Evolutionary conservation across 345 rosid species (phyloP).

Genomic region (Gossypium stocksii): DNA sequence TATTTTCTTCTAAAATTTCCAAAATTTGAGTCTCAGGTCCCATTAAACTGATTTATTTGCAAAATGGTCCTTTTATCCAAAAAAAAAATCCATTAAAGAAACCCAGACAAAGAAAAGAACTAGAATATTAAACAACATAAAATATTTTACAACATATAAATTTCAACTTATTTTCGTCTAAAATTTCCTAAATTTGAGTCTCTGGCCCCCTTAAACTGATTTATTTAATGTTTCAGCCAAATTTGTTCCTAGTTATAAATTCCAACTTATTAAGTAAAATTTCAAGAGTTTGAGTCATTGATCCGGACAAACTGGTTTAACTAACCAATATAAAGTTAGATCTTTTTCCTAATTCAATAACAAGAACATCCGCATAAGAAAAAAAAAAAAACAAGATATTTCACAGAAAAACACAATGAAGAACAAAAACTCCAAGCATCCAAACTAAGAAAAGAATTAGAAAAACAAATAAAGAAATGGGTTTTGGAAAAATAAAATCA

Average conservation of each 20-base stretch:
- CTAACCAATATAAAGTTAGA: not conserved
- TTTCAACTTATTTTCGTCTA: not conserved
- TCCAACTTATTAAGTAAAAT: too few relatives aligned
- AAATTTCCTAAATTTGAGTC: not conserved
- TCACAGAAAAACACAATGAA: not conserved
- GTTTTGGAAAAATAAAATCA: too few relatives aligned
- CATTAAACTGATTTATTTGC: not conserved
- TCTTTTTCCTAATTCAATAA: not conserved
- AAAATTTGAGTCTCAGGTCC: not conserved
- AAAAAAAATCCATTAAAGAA: too few relatives aligned
- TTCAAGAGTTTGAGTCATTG: too few relatives aligned
- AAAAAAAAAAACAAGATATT: not conserved
- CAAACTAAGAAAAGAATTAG: not conserved
- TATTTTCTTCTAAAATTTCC: not conserved
- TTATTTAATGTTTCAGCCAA: not conserved
- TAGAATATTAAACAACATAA: too few relatives aligned
- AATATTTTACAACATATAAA: not conserved
- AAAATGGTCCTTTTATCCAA: not conserved
- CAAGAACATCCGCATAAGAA: not conserved
- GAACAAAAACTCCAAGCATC: not conserved
- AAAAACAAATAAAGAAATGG: not conserved
- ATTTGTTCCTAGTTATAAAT: too few relatives aligned
- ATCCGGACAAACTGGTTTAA: too few relatives aligned
- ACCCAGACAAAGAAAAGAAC: too few relatives aligned
- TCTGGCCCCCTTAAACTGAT: not conserved